A percentile compares a stretch with the other conserved stretches of the same genome.
These are phyloP conservation scores for Mycosphaerella sp. DNA, from an alignment of 2,329 filamentous ascomycete species.

Conservation along the genomic window DNA sequence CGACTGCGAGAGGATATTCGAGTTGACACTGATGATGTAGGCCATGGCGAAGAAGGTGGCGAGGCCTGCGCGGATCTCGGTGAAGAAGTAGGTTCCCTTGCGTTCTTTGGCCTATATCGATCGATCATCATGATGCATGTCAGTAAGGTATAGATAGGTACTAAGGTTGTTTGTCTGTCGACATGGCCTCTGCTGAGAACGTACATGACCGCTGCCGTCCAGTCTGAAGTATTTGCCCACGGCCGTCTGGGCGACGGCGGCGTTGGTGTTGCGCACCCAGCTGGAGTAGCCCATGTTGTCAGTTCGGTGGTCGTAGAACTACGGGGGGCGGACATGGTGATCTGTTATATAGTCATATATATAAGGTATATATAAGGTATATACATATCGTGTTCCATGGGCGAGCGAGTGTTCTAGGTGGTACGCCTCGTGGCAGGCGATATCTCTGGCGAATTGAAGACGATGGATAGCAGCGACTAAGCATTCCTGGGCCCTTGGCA, in stretches of 20 bases:
- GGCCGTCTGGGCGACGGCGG: constrained; percentile 55
- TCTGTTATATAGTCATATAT: neutral
- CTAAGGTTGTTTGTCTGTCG: no score
- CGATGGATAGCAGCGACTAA: neutral
- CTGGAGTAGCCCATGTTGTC: constrained; percentile 17
- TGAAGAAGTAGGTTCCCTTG: constrained; percentile 71
- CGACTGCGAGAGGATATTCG: constrained; percentile 60
- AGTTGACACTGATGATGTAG: constrained; percentile 67
- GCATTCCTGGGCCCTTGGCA: constrained; percentile 6
- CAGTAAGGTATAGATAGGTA: no score
- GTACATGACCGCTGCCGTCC: constrained; percentile 72
- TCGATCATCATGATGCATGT: no score
- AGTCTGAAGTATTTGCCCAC: constrained; percentile 72
- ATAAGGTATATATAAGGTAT: no score
- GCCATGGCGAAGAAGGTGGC: constrained; percentile 67
- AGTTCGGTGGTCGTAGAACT: neutral
- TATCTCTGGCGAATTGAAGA: constrained; percentile 9
- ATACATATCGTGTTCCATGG: no score
- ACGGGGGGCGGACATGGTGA: neutral
- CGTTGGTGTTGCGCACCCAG: constrained; percentile 27
- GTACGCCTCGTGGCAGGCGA: constrained; percentile 4
- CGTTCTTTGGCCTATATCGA: constrained; percentile 60
- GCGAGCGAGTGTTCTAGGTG: constrained; percentile 1
- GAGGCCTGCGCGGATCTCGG: constrained; percentile 75
- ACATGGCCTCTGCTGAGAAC: no score